A percentile compares a stretch with the other conserved stretches of the same genome.
phyloP scores from a whole-genome alignment of 2,329 filamentous ascomycete species.

The Calonectria multiphialidica region DNA sequence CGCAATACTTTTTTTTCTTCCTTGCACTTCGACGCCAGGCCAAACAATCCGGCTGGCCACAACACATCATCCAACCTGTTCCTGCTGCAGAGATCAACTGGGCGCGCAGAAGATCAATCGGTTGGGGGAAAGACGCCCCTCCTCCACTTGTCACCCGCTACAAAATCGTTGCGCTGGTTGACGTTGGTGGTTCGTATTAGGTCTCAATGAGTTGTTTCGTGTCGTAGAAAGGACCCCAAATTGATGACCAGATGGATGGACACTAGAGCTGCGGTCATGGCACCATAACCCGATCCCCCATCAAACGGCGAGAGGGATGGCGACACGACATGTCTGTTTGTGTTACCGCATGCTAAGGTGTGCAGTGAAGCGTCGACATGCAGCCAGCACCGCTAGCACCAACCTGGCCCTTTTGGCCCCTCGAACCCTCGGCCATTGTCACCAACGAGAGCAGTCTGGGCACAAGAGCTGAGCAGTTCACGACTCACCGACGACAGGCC shows the following conservation, averaged over 20 bases:
- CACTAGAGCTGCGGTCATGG: constrained; percentile 25
- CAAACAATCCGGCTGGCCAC: background rate
- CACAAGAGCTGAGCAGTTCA: background rate
- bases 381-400: background rate
- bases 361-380: background rate
- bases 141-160: background rate
- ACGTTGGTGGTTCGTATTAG: background rate
- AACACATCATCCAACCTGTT: background rate
- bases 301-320: constrained; percentile 24
- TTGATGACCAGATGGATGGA: constrained; percentile 2
- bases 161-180: background rate
- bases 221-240: background rate
- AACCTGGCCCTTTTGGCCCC: background rate
- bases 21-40: background rate
- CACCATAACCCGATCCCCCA: constrained; percentile 30
- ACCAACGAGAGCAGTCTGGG: background rate
- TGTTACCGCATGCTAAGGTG: background rate
- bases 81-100: background rate
- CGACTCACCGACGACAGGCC: background rate
- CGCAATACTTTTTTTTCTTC: background rate
- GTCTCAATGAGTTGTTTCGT: background rate
- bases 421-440: background rate
- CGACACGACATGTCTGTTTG: background rate
- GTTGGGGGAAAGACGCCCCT: background rate
- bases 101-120: background rate